Evolutionary conservation across 1,284 basidiomycete species (phyloP).

Genomic region (Violaceomyces palustris): DNA sequence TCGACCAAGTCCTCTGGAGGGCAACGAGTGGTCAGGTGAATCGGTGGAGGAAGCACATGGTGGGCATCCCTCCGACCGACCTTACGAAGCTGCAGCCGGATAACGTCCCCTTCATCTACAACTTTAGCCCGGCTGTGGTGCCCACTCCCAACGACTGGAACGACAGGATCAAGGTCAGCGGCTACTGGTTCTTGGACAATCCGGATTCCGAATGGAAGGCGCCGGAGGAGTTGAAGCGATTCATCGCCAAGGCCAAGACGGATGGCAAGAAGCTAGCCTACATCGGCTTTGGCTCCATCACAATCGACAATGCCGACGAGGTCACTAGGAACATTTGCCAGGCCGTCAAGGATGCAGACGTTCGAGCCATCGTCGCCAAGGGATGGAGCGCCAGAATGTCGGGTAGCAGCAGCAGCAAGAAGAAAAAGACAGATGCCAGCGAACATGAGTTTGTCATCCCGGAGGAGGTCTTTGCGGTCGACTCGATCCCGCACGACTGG

Average conservation of each 20-base stretch:
- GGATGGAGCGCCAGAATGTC: slow-evolving; percentile 43
- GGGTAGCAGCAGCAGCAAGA: slow-evolving; percentile 18
- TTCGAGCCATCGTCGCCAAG: slow-evolving; percentile 48
- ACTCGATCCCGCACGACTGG: slow-evolving; percentile 40
- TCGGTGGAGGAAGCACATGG: slow-evolving; percentile 40
- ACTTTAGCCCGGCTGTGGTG: slow-evolving; percentile 44
- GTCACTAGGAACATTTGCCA: slow-evolving; percentile 51
- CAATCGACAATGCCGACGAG: slow-evolving; percentile 24
- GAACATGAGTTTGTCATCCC: slow-evolving; percentile 48
- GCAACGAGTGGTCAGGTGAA: slow-evolving; percentile 44
- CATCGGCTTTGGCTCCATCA: slow-evolving; percentile 55
- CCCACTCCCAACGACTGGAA: slow-evolving; percentile 45
- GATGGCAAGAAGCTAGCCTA: slow-evolving; percentile 57
- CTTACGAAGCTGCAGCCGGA: slow-evolving; percentile 25
- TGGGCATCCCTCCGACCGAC: slow-evolving; percentile 31
- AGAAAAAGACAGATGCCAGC: slow-evolving; percentile 14
- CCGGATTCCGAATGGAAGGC: slow-evolving; percentile 61
- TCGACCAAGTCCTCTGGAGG: slow-evolving; percentile 45
- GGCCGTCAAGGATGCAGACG: slow-evolving; percentile 34
- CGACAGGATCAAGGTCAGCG: slow-evolving; percentile 35
- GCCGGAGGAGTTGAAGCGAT: slow-evolving; percentile 59
- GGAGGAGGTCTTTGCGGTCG: slow-evolving; percentile 39
- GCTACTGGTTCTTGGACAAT: slow-evolving; percentile 44
- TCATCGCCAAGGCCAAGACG: slow-evolving; percentile 60
- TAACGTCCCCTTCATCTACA: slow-evolving; percentile 46